Evolutionary conservation across 2,329 filamentous ascomycete genomes (phyloP).

Genomic region (Acephala macrosclerotiorum): DNA sequence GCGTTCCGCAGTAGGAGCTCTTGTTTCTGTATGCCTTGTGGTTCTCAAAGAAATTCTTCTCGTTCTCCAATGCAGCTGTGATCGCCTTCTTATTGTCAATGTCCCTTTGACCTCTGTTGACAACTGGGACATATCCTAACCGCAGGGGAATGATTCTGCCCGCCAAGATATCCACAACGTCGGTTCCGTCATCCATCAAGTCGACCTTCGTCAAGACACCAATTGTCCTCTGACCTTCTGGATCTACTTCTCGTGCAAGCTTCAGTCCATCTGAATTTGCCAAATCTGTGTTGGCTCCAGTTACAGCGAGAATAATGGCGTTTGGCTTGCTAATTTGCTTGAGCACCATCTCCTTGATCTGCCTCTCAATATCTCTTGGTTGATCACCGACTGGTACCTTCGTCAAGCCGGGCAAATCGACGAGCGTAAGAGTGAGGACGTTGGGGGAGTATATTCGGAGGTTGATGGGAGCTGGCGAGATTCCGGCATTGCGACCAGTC

Average conservation of each 20-base stretch:
- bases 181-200: constrained; percentile 97
- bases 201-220: constrained; percentile 99
- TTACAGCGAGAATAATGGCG: constrained; percentile 96
- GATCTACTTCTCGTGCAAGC: constrained; percentile 94
- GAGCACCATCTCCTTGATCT: constrained; percentile 97
- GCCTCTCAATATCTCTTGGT: constrained; percentile 93
- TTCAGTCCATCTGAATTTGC: constrained; percentile 98
- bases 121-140: constrained; percentile 94
- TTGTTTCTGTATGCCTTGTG: constrained; percentile 99
- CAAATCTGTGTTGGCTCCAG: constrained; percentile 95
- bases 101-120: constrained; percentile 96
- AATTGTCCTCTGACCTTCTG: constrained; percentile 96
- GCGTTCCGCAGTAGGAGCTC: constrained; percentile 97
- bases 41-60: constrained; percentile 97
- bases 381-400: constrained; percentile 97
- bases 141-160: constrained; percentile 96
- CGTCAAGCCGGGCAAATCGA: constrained; percentile 95
- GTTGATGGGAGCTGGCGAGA: constrained; percentile 97
- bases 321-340: constrained; percentile 99
- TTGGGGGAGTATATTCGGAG: constrained; percentile 98
- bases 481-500: constrained; percentile 94
- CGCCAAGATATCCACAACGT: constrained; percentile 97
- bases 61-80: constrained; percentile 86
- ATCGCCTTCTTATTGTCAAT: constrained; percentile 99
- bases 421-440: constrained; percentile 93